phyloP scores from a whole-genome alignment of 805 yeast species.

The Maudiozyma turicensis region DNA sequence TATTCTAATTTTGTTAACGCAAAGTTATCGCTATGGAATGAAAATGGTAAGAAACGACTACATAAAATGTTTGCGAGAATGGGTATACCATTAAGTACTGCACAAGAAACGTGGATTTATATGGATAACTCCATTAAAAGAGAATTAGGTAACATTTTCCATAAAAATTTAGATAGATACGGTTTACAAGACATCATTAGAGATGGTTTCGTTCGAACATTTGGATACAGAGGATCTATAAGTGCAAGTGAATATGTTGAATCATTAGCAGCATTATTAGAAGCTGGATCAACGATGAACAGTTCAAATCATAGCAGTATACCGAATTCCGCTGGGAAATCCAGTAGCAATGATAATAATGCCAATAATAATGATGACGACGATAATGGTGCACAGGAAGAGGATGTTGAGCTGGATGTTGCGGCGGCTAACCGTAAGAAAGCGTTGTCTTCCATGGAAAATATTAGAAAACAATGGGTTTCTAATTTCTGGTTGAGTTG shows the following conservation, averaged over 20 bases:
- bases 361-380: constrained; percentile 21
- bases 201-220: constrained; percentile 79
- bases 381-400: constrained; percentile 23
- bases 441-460: constrained; percentile 25
- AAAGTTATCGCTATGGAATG: constrained; percentile 79
- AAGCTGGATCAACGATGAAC: constrained; percentile 38
- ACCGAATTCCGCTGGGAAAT: not conserved
- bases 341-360: constrained; percentile 18
- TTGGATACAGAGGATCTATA: constrained; percentile 78
- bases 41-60: constrained; percentile 75
- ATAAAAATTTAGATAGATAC: constrained; percentile 58
- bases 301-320: not conserved
- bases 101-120: constrained; percentile 87
- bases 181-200: constrained; percentile 76
- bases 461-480: constrained; percentile 58
- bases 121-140: constrained; percentile 74
- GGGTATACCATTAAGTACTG: constrained; percentile 87
- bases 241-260: constrained; percentile 93
- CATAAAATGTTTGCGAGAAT: constrained; percentile 91
- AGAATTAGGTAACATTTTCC: constrained; percentile 58
- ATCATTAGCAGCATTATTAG: constrained; percentile 74
- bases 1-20: constrained; percentile 90
- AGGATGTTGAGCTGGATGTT: constrained; percentile 24
- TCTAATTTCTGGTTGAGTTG: constrained; percentile 62
- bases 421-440: constrained; percentile 5